Evolutionary conservation across 495 filamentous ascomycete species (phyloP), one percentile per base, ranked within the genome.

Genomic region (Penicillium parvum): DNA sequence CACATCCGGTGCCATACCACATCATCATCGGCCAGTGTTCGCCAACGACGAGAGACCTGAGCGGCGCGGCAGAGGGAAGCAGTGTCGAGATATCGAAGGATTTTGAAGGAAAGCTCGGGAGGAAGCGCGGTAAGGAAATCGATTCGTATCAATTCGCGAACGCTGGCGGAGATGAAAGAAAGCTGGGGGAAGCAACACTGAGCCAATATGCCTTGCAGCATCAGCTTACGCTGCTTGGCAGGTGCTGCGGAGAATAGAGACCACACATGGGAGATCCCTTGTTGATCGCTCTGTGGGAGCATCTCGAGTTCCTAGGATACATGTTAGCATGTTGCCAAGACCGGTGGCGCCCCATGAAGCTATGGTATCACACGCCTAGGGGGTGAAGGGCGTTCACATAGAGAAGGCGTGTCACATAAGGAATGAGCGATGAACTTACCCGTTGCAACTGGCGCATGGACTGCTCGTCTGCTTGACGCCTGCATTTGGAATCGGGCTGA

Each of bases 1-100:
- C 92, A 99, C 91, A 99, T 97, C 41, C 83, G 84, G 52, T 96
- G 91, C 92, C 92, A 99, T 2, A 99, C 92, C 17, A 96, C 84
- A 65, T 99, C 91, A 57, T 95, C 90, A 60, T 96, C 94, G 2
- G 92, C 92, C 18, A 99, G 63, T 37, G 74, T 75, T 43, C 85
- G 78, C 92, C 92, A 99, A 43, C 81, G 75, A 41, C 80, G 81
- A 60, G 88, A 96, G 26, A 99, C 94, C 64, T 96, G 94, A 3
- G 94, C 88, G 6, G 91, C 92, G 61, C 95, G 95, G 72, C 94
- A 97, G 7, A 99, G 75, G n/a, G 90, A 96, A 4, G 85, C 84
- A 5, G 91, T 95, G 58, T 99, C 94, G 28, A 99, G 81, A 53
- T 85, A 94, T 36, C 83, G 90, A 0, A 99, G 69, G 27, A 99